Base-by-base conservation (phyloP, 495 filamentous ascomycete genomes). In the Barbatosphaeria neglecta region DNA sequence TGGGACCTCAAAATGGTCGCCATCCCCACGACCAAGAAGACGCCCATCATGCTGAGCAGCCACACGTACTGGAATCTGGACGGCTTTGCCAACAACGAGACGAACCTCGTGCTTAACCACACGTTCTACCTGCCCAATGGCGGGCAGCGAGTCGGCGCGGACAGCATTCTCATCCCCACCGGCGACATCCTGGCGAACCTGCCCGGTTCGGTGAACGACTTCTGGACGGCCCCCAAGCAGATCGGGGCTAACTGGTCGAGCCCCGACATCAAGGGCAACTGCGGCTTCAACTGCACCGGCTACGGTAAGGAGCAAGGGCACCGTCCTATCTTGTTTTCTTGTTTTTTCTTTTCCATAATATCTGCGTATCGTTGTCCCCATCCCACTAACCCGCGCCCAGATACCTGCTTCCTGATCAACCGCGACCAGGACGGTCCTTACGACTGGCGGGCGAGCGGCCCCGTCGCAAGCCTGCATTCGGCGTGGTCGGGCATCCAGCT, bases 21-120 rank as follows among this genome's bases (percentile, higher is more conserved):
- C 22, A 53, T 76, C 28, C 59, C 74, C 3, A 78, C 71, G 0
- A 74, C 70, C 4, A 74, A 75, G 56, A 73, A 72, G 50, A 83
- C 80, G 22, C 80, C 80, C 25, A 82, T 84, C 51, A 83, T 84
- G 80, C 65, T 84, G 28, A 74, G 62, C 49, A 76, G 69, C 41
- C 75, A 78, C 52, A 78, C 84, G 41, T 94, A 93, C 68, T 94
- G 86, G 86, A 92, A 93, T 63, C 69, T 94, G 45, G 86, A 90
- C 59, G 87, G 79, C 9, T 94, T 88, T 60, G 64, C 70, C 48
- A 76, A 78, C 57, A 67, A 70, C 23, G 67, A 81, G 56, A 80
- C 81, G 3, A 57, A 72, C 15, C 74, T 68, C 6, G 72, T 79
- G 20, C 68, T 93, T n/a, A 81, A 88, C 54, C 77, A 92, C 61